A percentile compares a stretch with the other conserved stretches of the same genome.
phyloP scores from a whole-genome alignment of 73 alveolate species.

The Symbiodinium pilosum region DNA sequence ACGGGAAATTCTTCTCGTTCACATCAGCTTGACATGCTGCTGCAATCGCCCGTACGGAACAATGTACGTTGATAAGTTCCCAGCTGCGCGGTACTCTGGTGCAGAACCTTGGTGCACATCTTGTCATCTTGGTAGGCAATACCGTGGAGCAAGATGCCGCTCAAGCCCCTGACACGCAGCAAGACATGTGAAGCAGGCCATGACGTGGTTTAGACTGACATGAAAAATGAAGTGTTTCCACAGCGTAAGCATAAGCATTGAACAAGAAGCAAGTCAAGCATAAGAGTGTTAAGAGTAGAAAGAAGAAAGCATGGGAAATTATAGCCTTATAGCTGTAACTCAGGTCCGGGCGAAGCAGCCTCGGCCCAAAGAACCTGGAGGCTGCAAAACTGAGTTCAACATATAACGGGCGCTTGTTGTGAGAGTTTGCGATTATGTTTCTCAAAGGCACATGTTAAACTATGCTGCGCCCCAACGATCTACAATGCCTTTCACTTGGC shows the following conservation, averaged over 20 bases:
- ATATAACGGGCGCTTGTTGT: no score
- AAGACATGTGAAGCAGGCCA: neutral
- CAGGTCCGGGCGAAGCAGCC: neutral
- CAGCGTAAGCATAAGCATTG: neutral
- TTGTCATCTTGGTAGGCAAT: neutral
- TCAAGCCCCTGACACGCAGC: neutral
- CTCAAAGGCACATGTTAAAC: no score
- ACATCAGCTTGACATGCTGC: no score
- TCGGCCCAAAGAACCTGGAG: slow-evolving; percentile 26
- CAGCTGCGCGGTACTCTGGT: no score
- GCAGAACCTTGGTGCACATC: neutral
- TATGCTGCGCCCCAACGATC: no score
- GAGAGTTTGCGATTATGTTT: no score
- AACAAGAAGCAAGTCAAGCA: no score
- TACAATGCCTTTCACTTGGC: no score
- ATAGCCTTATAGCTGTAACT: neutral
- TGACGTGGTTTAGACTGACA: neutral
- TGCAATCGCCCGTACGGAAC: no score
- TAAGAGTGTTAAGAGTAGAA: neutral
- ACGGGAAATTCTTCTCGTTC: no score
- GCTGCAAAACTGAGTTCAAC: no score
- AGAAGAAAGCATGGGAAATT: neutral
- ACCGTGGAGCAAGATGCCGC: neutral
- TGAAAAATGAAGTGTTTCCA: neutral
- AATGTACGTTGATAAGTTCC: no score